Percentiles rank a stretch among this genome's conserved stretches.
Evolutionary conservation across 1,284 basidiomycete genomes (phyloP).

Genomic region (Abortiporus biennis): DNA sequence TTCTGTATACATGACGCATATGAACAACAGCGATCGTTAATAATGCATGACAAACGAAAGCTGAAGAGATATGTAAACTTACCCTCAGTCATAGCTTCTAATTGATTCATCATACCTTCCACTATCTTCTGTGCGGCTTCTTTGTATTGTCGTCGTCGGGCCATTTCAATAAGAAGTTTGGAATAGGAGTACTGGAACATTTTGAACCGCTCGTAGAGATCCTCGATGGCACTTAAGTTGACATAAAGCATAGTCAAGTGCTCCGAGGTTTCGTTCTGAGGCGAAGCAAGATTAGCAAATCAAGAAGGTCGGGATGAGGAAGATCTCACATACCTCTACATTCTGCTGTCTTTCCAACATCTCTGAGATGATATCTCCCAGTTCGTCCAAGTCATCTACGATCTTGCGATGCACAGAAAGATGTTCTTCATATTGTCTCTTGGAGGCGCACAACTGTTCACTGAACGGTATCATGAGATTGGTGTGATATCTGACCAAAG

Average conservation of each 20-base stretch:
- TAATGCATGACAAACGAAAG: background rate
- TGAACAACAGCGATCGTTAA: constrained; percentile 6
- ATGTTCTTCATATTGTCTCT: constrained; percentile 36
- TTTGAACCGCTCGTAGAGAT: constrained; percentile 57
- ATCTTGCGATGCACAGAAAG: constrained; percentile 40
- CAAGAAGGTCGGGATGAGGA: background rate
- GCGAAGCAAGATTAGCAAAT: constrained; percentile 2
- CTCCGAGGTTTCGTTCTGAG: constrained; percentile 44
- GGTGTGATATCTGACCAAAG: background rate
- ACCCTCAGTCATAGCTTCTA: constrained; percentile 64
- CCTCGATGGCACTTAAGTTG: constrained; percentile 53
- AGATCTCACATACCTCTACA: constrained; percentile 47
- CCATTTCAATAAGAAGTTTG: constrained; percentile 66
- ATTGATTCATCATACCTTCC: constrained; percentile 52
- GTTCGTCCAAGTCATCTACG: constrained; percentile 63
- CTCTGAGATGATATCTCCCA: constrained; percentile 71
- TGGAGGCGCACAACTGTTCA: constrained; percentile 40
- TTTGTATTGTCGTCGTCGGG: constrained; percentile 57
- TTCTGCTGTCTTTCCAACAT: constrained; percentile 64
- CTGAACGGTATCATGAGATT: constrained; percentile 25
- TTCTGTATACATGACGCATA: too few relatives aligned
- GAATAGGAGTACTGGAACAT: constrained; percentile 66
- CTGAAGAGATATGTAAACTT: constrained; percentile 10
- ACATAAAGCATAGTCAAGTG: constrained; percentile 50
- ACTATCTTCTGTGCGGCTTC: constrained; percentile 61